Percentiles rank a stretch among this genome's conserved stretches.
Conservation (phyloP, 106 monocot species). For the Dactylorhiza incarnata region DNA sequence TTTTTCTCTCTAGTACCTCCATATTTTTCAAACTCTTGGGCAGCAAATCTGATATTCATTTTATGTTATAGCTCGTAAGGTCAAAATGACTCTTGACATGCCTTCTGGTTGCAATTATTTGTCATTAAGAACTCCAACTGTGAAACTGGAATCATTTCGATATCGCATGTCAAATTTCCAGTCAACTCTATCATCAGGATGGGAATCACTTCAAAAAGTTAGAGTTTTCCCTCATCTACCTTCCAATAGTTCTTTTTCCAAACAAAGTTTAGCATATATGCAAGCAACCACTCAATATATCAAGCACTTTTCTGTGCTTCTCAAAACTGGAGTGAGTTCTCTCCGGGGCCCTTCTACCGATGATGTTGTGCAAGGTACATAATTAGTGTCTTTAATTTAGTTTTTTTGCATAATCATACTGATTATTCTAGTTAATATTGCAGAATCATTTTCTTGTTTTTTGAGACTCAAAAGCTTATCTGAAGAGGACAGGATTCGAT, state of each 20-base stretch:
- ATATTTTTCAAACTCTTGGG: not conserved
- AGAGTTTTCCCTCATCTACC: constrained; percentile 61
- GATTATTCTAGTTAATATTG: not conserved
- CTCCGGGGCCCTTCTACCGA: constrained; percentile 59
- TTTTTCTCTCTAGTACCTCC: not conserved
- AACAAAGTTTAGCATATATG: constrained; percentile 85
- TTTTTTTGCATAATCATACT: not conserved
- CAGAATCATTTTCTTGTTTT: constrained; percentile 66
- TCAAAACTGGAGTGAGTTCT: constrained; percentile 73
- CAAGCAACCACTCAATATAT: constrained; percentile 83
- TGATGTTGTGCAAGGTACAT: constrained; percentile 44
- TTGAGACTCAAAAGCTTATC: constrained; percentile 77
- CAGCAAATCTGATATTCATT: not conserved
- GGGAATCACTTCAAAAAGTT: constrained; percentile 75
- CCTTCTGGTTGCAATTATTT: constrained; percentile 83
- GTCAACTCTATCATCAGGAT: constrained; percentile 67
- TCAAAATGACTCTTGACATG: constrained; percentile 79
- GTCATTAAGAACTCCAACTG: constrained; percentile 31
- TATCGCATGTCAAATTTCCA: constrained; percentile 63
- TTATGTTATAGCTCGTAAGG: constrained; percentile 61
- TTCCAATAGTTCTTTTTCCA: constrained; percentile 59
- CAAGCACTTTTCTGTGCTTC: constrained; percentile 76
- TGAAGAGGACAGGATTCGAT: constrained; percentile 50
- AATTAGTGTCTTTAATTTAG: not conserved
- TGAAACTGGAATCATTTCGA: constrained; percentile 59